phyloP scores from a whole-genome alignment of 2,329 filamentous ascomycete genomes.

The Hymenoscyphus fructigenus region DNA sequence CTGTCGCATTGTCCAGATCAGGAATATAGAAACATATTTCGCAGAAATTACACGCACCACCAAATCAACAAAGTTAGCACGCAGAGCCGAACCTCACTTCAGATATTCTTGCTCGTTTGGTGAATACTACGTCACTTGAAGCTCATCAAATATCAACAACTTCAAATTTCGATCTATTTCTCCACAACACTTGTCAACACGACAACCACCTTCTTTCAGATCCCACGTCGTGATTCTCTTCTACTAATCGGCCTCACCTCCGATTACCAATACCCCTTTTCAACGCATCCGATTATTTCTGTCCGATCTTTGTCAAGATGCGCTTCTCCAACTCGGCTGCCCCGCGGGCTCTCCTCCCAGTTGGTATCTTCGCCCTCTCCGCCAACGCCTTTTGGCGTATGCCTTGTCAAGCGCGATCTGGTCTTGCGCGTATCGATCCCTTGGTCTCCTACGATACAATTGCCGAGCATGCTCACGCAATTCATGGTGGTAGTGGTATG shows the following conservation, averaged over 20 bases:
- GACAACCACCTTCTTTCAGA: constrained; percentile 12
- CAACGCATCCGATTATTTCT: background rate
- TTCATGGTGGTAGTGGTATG: constrained; percentile 77
- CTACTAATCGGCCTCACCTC: background rate
- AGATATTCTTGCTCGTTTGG: background rate
- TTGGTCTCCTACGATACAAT: constrained; percentile 62
- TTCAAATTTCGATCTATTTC: background rate
- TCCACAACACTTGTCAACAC: background rate
- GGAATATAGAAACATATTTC: background rate
- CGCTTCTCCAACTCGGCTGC: constrained; percentile 11
- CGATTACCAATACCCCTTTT: background rate
- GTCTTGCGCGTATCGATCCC: constrained; percentile 73
- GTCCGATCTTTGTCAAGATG: constrained; percentile 12
- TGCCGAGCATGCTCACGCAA: constrained; percentile 68
- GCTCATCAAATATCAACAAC: background rate
- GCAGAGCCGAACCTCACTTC: background rate
- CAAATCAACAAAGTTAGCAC: background rate
- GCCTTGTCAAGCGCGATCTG: constrained; percentile 72
- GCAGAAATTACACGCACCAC: background rate
- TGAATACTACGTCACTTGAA: background rate
- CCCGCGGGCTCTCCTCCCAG: constrained; percentile 10
- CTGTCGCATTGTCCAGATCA: background rate
- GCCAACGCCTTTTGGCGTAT: constrained; percentile 83
- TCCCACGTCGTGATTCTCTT: constrained; percentile 7
- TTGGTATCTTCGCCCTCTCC: constrained; percentile 4